Evolutionary conservation across 805 yeast genomes (phyloP).

Genomic region (Kodamaea kakaduensis): DNA sequence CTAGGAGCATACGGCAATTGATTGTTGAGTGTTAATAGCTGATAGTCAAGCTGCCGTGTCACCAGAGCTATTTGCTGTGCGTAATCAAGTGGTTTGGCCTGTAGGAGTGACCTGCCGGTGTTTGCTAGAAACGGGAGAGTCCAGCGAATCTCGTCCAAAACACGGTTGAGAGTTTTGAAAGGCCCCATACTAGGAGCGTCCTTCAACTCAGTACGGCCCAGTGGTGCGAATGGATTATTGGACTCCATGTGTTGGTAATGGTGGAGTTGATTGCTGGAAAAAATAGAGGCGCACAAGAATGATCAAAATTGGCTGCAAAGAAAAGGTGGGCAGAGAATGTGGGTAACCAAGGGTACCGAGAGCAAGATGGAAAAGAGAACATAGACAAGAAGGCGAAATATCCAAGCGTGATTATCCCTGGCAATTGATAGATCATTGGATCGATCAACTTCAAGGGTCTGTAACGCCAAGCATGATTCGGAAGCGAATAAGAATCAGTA

Average conservation of each 20-base stretch:
- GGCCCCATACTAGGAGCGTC: no score
- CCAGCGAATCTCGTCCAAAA: conserved; percentile 55
- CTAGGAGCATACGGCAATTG: conserved; percentile 30
- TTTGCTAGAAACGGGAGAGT: conserved; percentile 15
- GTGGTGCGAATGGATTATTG: conserved; percentile 1
- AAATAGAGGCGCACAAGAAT: background rate
- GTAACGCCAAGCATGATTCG: no score
- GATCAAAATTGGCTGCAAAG: background rate
- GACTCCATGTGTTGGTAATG: conserved; percentile 1
- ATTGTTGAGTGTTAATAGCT: conserved; percentile 35
- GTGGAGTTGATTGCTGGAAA: conserved; percentile 1
- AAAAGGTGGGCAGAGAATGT: no score
- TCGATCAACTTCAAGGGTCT: no score
- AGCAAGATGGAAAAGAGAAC: no score
- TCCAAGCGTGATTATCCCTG: no score
- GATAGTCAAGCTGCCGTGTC: conserved; percentile 14
- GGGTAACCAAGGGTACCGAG: no score
- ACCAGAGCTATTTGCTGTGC: conserved; percentile 18
- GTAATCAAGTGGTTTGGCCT: conserved; percentile 36
- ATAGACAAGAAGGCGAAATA: no score
- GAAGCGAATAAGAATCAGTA: no score
- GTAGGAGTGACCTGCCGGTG: conserved; percentile 20
- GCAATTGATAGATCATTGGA: no score
- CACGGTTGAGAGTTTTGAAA: conserved; percentile 64
- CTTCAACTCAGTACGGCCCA: conserved; percentile 1